Evolutionary conservation across 805 yeast genomes (phyloP), one percentile per base, ranked within the genome.

Genomic region (Candida piceae): DNA sequence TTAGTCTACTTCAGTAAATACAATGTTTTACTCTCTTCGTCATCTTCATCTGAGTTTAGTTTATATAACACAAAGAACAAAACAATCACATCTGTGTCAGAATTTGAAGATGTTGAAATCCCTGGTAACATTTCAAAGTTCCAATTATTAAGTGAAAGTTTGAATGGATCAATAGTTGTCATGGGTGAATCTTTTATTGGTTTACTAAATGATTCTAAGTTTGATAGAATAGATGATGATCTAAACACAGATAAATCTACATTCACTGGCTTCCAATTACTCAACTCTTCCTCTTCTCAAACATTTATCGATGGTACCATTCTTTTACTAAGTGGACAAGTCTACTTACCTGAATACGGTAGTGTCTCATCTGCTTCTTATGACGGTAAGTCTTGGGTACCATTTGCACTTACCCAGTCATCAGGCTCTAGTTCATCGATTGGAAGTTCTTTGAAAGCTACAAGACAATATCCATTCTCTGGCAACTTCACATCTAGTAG

Each of bases 351-450:
- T 3, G 55, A 55, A 2, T 77, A 71, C 50, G 93, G 89, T 0
- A 52, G 60, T 18, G 76, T 74, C 3, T 73, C 78, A 27, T 67
- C 77, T 19, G 90, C 89, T 0, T 59, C 74, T 20, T 85, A 58
- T 58, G 77, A 85, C 52, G 88, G 94, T 1, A 45, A 63, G 1
- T 34, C 47, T 7, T 87, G 95, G 95, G 50, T 62, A 21, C 95
- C 95, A 10, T 75, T 69, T 40, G 53, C 76, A 3, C 72, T 72
- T 41, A 60, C 83, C 1, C 26, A 53, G 6, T 32, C 59, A 2
- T 30, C 49, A 0, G 57, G 58, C 38, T 58, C 46, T 16, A 32
- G 58, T 5, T 7, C 16, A 5, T n/a, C 33, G 10, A 7, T 19
- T 18, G 19, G 28, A 24, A 24, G n/a, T 33, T 58, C 16, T 22